phyloP scores from a whole-genome alignment of 495 filamentous ascomycete species.

The Penicillium bovifimosum region DNA sequence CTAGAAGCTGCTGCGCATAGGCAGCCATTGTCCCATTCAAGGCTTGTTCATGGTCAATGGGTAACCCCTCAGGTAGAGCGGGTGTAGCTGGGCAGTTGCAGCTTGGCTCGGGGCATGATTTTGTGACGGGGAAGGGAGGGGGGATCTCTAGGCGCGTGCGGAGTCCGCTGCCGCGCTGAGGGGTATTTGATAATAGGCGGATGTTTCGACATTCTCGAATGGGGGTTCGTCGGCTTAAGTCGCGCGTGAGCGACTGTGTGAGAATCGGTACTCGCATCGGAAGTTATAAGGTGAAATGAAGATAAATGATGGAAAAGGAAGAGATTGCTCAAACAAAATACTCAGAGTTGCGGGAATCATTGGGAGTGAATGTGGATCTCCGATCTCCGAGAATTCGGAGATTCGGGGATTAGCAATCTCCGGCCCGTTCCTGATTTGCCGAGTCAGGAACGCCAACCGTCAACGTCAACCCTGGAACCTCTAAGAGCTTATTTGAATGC shows the following conservation, averaged over 20 bases:
- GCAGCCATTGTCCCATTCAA: constrained; percentile 69
- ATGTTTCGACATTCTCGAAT: constrained; percentile 3
- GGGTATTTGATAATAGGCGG: constrained; percentile 26
- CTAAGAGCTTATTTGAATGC: too few relatives aligned
- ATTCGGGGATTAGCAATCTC: not conserved
- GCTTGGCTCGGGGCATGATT: constrained; percentile 64
- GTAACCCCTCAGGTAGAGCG: constrained; percentile 57
- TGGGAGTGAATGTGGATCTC: too few relatives aligned
- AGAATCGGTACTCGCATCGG: not conserved
- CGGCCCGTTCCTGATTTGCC: too few relatives aligned
- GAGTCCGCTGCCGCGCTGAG: constrained; percentile 11
- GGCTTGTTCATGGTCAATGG: constrained; percentile 65
- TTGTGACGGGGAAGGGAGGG: constrained; percentile 42
- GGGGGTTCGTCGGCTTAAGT: constrained; percentile 13
- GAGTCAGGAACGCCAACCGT: too few relatives aligned
- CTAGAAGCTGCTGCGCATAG: constrained; percentile 77
- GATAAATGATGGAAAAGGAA: not conserved
- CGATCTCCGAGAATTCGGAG: constrained; percentile 3
- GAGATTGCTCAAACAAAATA: not conserved
- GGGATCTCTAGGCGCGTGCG: constrained; percentile 37
- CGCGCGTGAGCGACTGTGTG: constrained; percentile 14
- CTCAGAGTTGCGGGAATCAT: too few relatives aligned
- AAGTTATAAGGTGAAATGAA: not conserved
- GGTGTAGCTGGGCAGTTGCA: constrained; percentile 66
- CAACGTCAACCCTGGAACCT: too few relatives aligned